Percentiles rank a stretch among this genome's conserved stretches.
Conservation (phyloP, 768 basidiomycete genomes). For the Lanmaoa pseudosensibilis region DNA sequence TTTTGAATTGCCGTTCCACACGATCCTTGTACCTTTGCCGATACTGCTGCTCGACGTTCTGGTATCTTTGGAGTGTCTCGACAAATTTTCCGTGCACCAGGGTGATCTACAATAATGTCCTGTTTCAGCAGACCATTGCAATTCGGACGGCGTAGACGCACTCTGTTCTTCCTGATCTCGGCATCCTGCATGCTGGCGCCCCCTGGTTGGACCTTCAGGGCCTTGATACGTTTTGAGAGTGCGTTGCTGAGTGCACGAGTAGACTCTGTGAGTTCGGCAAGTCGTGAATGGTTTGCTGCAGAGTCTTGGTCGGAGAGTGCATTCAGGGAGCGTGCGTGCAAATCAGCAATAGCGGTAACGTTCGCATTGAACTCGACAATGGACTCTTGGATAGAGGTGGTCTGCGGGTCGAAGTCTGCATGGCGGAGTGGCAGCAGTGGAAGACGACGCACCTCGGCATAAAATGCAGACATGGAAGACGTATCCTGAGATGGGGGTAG, state of each 20-base stretch:
- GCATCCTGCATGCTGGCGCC: conserved; percentile 40
- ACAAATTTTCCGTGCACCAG: conserved; percentile 68
- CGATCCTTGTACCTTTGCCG: conserved; percentile 63
- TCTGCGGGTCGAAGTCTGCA: conserved; percentile 31
- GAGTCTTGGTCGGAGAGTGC: conserved; percentile 47
- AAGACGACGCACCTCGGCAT: conserved; percentile 28
- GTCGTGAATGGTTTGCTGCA: conserved; percentile 42
- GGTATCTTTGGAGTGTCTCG: conserved; percentile 77
- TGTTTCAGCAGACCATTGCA: neutral
- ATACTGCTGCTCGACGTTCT: conserved; percentile 71
- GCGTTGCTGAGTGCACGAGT: conserved; percentile 58
- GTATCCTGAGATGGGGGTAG: conserved; percentile 11
- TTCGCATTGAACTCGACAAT: conserved; percentile 46
- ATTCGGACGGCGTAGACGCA: conserved; percentile 1
- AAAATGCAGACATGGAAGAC: conserved; percentile 34
- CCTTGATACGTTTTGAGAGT: conserved; percentile 60
- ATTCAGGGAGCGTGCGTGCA: conserved; percentile 51
- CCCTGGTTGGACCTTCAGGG: conserved; percentile 44
- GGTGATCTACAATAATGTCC: conserved; percentile 42
- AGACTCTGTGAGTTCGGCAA: conserved; percentile 59
- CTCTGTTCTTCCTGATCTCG: conserved; percentile 44
- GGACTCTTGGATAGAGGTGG: conserved; percentile 49
- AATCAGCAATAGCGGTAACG: conserved; percentile 45
- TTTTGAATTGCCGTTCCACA: conserved; percentile 74
- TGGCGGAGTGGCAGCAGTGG: neutral